Evolutionary conservation across 805 yeast genomes (phyloP).

Genomic region (Spathaspora boniae): DNA sequence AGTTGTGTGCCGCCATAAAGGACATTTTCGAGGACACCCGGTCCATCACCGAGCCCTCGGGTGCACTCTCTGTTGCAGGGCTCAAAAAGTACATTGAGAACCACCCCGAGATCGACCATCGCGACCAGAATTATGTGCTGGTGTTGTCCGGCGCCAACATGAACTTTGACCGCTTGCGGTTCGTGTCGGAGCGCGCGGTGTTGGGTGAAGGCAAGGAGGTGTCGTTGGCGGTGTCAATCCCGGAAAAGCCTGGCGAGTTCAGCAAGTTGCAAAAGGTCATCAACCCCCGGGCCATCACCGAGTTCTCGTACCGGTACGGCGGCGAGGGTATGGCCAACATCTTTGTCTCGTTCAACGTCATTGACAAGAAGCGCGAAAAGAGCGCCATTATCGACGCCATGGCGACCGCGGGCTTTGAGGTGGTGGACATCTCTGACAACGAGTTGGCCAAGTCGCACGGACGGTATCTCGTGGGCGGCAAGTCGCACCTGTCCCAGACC

Average conservation of each 20-base stretch:
- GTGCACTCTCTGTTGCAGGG: slow-evolving; percentile 96
- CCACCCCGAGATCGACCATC: slow-evolving; percentile 70
- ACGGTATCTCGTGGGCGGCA: slow-evolving; percentile 93
- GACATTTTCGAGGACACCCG: slow-evolving; percentile 96
- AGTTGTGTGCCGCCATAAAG: slow-evolving; percentile 92
- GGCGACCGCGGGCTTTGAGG: slow-evolving; percentile 49
- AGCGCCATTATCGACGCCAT: slow-evolving; percentile 57
- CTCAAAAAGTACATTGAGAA: slow-evolving; percentile 71
- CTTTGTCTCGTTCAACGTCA: slow-evolving; percentile 83
- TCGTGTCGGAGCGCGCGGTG: slow-evolving; percentile 95
- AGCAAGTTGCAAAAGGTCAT: slow-evolving; percentile 69
- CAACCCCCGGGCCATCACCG: slow-evolving; percentile 89
- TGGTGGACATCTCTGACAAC: slow-evolving; percentile 83
- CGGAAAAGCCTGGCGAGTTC: slow-evolving; percentile 92
- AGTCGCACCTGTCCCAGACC: slow-evolving; percentile 42
- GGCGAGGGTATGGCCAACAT: slow-evolving; percentile 61
- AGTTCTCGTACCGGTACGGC: slow-evolving; percentile 83
- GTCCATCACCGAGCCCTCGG: slow-evolving; percentile 92
- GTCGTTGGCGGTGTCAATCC: slow-evolving; percentile 83
- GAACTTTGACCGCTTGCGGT: slow-evolving; percentile 94
- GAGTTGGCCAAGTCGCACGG: slow-evolving; percentile 97
- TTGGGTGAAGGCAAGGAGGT: slow-evolving; percentile 98
- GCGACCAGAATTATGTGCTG: slow-evolving; percentile 71
- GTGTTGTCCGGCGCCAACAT: slow-evolving; percentile 94
- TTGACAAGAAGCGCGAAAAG: slow-evolving; percentile 71